Conservation (phyloP, 2,329 filamentous ascomycete species). For the Aschersonia sp. region DNA sequence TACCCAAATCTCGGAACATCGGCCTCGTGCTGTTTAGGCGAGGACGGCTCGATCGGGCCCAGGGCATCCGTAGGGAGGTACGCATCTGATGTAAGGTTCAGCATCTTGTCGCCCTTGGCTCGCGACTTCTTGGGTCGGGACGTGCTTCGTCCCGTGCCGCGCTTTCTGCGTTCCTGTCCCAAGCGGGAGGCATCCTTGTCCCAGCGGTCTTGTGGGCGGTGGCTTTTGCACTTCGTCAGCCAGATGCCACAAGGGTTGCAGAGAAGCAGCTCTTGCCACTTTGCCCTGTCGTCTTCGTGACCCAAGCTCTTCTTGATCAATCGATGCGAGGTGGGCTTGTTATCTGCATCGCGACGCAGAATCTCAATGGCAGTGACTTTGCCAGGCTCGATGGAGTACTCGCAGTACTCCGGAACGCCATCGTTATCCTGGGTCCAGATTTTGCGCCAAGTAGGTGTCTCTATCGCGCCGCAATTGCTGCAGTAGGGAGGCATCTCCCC, state of each 20-base stretch:
- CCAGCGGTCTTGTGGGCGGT: conserved; percentile 77
- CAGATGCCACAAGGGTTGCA: conserved; percentile 96
- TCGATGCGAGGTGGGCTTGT: conserved; percentile 52
- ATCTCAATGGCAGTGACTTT: conserved; percentile 61
- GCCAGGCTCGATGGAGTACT: conserved; percentile 59
- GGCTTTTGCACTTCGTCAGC: conserved; percentile 76
- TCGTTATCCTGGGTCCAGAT: conserved; percentile 68
- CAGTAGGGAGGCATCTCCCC: conserved; percentile 84
- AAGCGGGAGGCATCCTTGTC: conserved; percentile 44
- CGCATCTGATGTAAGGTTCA: conserved; percentile 37
- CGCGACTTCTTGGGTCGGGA: conserved; percentile 32
- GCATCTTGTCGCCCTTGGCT: conserved; percentile 29
- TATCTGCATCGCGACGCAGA: conserved; percentile 45
- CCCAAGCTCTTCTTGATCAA: conserved; percentile 63
- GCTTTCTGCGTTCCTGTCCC: conserved; percentile 35
- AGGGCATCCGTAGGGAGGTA: conserved; percentile 38
- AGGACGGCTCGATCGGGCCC: conserved; percentile 28
- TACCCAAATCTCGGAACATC: conserved; percentile 7
- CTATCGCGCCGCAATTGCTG: conserved; percentile 83
- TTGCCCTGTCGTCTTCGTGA: conserved; percentile 45
- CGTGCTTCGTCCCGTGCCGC: conserved; percentile 24
- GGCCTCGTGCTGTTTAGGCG: conserved; percentile 12
- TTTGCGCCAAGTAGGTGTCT: conserved; percentile 92
- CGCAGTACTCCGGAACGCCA: conserved; percentile 54
- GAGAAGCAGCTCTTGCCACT: conserved; percentile 59